These are phyloP conservation scores for Aegilops umbellulata DNA, from an alignment of 176 grass and related monocot species.

Conservation along the genomic window DNA sequence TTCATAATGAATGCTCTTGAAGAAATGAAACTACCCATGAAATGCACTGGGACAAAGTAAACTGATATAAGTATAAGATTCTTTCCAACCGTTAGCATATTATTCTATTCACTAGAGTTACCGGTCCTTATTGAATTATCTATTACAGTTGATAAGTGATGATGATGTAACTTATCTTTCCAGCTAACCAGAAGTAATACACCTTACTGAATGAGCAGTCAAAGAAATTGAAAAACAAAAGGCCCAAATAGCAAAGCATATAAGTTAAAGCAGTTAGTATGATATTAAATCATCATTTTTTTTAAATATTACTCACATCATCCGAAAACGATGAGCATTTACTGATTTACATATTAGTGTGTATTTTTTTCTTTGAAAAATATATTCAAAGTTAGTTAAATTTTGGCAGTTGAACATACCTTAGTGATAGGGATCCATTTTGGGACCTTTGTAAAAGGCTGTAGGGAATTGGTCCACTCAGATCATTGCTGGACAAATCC, in stretches of 20 bases:
- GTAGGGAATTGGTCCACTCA: constrained; percentile 48
- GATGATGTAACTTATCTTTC: neutral
- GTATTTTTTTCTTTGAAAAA: neutral
- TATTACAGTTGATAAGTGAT: neutral
- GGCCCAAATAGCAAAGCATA: neutral
- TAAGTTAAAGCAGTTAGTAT: neutral
- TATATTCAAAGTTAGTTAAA: neutral
- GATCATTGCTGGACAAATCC: constrained; percentile 58
- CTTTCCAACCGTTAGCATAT: neutral
- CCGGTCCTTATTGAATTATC: neutral
- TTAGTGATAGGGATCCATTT: constrained; percentile 44
- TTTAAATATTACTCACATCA: neutral
- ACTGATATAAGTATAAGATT: neutral
- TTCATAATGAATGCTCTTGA: neutral
- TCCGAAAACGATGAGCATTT: neutral
- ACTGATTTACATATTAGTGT: neutral
- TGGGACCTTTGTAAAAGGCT: constrained; percentile 47
- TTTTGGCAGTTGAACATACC: constrained; percentile 30
- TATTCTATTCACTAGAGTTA: neutral
- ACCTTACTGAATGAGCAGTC: neutral
- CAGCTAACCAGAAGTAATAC: neutral
- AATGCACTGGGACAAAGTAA: neutral
- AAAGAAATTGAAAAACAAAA: neutral
- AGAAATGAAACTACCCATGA: neutral
- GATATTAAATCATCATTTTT: neutral